Evolutionary conservation across 1,139 yeast species (phyloP).

Genomic region (Hyphopichia fennica): DNA sequence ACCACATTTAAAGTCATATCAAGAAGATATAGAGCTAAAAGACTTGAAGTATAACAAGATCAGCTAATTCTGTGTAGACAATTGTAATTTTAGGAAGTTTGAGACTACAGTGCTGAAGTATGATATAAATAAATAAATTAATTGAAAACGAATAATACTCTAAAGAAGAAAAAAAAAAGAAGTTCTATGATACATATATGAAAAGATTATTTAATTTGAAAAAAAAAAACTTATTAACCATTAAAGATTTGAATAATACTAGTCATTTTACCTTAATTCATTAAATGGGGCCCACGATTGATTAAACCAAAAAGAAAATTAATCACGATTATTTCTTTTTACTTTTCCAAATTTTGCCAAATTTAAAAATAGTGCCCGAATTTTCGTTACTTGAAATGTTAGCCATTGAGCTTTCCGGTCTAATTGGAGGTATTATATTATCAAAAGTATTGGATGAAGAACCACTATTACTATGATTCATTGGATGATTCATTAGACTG

Average conservation of each 20-base stretch:
- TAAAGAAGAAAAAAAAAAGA: neutral
- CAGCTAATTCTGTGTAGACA: no score
- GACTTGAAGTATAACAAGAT: no score
- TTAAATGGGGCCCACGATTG: no score
- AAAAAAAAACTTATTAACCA: no score
- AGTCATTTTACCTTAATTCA: no score
- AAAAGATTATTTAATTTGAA: neutral
- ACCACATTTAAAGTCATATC: no score
- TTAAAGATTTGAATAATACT: no score
- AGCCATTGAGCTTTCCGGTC: slow-evolving; percentile 4
- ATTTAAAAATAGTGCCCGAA: slow-evolving; percentile 5
- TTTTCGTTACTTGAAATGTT: neutral
- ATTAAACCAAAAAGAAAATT: neutral
- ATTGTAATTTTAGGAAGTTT: no score
- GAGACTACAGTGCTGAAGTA: neutral
- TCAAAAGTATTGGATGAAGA: neutral
- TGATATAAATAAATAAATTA: neutral
- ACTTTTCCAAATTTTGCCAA: slow-evolving; percentile 11
- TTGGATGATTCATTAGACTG: neutral
- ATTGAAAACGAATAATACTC: neutral
- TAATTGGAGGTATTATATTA: slow-evolving; percentile 1
- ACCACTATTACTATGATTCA: neutral
- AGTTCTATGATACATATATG: neutral
- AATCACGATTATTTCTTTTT: slow-evolving; percentile 3
- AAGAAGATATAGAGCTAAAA: no score